Evolutionary conservation across 2,329 filamentous ascomycete species (phyloP).

Genomic region (Chaetomium sp.): DNA sequence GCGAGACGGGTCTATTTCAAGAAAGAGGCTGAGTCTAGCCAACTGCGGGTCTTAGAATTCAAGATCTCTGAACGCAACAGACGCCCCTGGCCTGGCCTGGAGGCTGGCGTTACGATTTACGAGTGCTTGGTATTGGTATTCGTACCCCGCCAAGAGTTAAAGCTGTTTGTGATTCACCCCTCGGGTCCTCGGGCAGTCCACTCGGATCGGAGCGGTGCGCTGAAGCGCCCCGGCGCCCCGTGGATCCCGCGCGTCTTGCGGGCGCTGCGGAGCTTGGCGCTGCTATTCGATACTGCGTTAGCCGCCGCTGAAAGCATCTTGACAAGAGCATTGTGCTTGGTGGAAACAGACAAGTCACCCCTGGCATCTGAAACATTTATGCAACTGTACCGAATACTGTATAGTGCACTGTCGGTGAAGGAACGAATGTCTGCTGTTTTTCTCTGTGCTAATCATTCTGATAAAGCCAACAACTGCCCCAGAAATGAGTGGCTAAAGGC

Average conservation of each 20-base stretch:
- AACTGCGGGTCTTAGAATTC: not conserved
- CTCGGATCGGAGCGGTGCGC: not conserved
- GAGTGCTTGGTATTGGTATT: too few species aligned
- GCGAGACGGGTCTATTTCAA: not conserved
- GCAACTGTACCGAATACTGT: not conserved
- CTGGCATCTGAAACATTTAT: not conserved
- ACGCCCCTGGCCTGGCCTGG: not conserved
- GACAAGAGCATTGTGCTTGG: not conserved
- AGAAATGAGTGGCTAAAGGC: conserved; percentile 22
- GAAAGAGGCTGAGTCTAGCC: not conserved
- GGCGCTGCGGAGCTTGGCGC: not conserved
- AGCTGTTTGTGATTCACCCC: conserved; percentile 1
- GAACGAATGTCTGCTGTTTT: conserved; percentile 11
- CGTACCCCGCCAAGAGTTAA: conserved; percentile 1
- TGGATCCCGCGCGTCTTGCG: not conserved
- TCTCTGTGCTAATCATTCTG: conserved; percentile 5
- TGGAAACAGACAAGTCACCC: not conserved
- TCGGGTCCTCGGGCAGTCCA: too few species aligned
- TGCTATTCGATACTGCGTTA: not conserved
- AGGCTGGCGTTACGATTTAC: not conserved
- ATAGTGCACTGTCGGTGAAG: not conserved
- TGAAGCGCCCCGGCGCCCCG: conserved; percentile 6
- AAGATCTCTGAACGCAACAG: not conserved
- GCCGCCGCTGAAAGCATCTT: not conserved
- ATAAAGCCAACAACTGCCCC: conserved; percentile 14